These are phyloP conservation scores for Paramecium caudatum DNA, from an alignment of 73 alveolate genomes.

Conservation along the genomic window DNA sequence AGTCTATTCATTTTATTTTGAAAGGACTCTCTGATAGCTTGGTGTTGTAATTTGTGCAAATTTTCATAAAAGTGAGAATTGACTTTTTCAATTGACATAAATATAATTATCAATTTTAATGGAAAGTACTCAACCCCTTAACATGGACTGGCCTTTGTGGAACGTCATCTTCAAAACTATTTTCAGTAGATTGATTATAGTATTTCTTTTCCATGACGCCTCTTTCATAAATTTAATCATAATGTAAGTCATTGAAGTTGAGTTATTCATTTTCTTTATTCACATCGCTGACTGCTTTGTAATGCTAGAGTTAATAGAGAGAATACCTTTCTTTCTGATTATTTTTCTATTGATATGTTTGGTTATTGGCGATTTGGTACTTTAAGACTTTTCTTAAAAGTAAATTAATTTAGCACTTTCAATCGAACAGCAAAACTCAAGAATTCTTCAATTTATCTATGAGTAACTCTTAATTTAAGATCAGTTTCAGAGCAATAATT, in stretches of 20 bases:
- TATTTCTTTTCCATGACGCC: constrained; percentile 50
- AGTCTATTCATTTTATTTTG: too few relatives aligned
- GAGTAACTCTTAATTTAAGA: constrained; percentile 1
- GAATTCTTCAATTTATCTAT: constrained; percentile 27
- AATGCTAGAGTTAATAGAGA: neutral
- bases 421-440: constrained; percentile 10
- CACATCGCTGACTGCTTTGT: constrained; percentile 11
- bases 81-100: neutral
- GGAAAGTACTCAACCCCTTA: constrained; percentile 56
- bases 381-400: constrained; percentile 32
- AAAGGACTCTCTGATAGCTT: too few relatives aligned
- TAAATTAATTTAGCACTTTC: constrained; percentile 45
- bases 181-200: constrained; percentile 45
- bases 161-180: constrained; percentile 39
- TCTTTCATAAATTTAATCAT: constrained; percentile 36
- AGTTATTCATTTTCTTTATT: constrained; percentile 24
- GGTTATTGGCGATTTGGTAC: constrained; percentile 47
- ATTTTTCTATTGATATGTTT: neutral
- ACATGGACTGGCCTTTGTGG: neutral
- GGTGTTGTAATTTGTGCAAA: too few relatives aligned
- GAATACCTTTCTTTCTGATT: neutral
- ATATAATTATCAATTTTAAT: constrained; percentile 7
- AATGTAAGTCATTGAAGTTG: constrained; percentile 4
- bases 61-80: too few relatives aligned
- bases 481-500: constrained; percentile 12